Percentiles rank a stretch among this genome's conserved stretches.
Conservation (phyloP, 75 land plant genomes). For the Ceratopteris richardii region DNA sequence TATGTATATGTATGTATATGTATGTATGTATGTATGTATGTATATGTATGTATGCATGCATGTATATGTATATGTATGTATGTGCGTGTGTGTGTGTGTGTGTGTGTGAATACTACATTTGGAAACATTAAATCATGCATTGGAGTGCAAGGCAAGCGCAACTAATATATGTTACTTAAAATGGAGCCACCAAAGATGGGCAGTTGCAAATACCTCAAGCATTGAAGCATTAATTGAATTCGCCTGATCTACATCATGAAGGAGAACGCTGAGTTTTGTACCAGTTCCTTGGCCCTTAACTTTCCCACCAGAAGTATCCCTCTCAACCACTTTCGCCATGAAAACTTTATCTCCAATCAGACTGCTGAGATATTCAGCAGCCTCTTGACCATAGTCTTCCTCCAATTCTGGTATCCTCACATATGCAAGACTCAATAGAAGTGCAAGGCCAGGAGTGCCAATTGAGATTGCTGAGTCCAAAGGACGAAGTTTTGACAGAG, state of each 20-base stretch:
- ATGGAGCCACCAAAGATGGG: too few relatives aligned
- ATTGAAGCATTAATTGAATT: constrained; percentile 63
- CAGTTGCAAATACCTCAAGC: constrained; percentile 85
- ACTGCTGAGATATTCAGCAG: constrained; percentile 59
- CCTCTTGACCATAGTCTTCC: constrained; percentile 88
- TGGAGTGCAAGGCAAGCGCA: too few relatives aligned
- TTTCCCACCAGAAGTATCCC: constrained; percentile 84
- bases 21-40: too few relatives aligned
- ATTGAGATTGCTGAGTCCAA: constrained; percentile 60
- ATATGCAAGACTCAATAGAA: constrained; percentile 77
- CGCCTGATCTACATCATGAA: constrained; percentile 53
- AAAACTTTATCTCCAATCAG: constrained; percentile 43
- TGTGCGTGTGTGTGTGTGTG: too few relatives aligned
- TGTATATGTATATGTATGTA: too few relatives aligned
- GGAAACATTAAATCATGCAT: too few relatives aligned
- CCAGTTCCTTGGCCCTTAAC: constrained; percentile 95
- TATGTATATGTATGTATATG: too few relatives aligned
- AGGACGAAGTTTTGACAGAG: constrained; percentile 67
- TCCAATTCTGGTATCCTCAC: constrained; percentile 71
- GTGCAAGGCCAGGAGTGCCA: constrained; percentile 67
- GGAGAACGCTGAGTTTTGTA: constrained; percentile 52
- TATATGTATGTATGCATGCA: too few relatives aligned
- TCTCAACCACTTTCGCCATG: constrained; percentile 56
- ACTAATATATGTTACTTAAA: too few relatives aligned
- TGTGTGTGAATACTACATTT: too few relatives aligned